Conservation (phyloP, 2,329 filamentous ascomycete species). For the Hawksworthiomyces lignivorus region DNA sequence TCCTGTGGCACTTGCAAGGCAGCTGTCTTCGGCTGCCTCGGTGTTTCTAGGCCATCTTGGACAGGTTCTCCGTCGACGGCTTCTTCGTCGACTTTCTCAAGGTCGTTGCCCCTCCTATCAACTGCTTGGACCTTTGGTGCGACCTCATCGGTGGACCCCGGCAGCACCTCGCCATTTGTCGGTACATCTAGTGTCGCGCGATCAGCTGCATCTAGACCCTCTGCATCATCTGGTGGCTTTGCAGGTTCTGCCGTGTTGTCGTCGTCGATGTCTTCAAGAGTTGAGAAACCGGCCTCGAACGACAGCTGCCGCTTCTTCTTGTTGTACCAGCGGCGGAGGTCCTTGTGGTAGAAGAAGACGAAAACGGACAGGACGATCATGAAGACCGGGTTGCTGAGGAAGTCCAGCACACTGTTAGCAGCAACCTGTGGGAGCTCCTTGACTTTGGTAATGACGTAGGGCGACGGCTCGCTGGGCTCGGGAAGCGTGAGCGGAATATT, state of each 20-base stretch:
- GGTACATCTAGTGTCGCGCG: too few relatives aligned
- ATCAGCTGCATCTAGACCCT: too few relatives aligned
- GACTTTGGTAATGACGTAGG: slow-evolving; percentile 40
- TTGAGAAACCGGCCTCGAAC: background rate
- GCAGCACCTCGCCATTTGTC: too few relatives aligned
- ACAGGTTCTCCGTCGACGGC: background rate
- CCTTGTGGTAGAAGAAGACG: slow-evolving; percentile 31
- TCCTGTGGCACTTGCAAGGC: too few relatives aligned
- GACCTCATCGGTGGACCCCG: background rate
- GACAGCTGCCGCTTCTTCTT: slow-evolving; percentile 12
- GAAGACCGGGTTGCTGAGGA: slow-evolving; percentile 48
- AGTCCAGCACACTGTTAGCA: slow-evolving; percentile 42
- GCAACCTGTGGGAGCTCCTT: slow-evolving; percentile 43
- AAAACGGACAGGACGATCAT: slow-evolving; percentile 38
- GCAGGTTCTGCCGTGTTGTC: background rate
- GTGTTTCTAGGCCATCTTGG: too few relatives aligned
- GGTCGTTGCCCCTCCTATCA: too few relatives aligned
- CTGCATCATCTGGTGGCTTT: too few relatives aligned
- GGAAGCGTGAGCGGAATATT: slow-evolving; percentile 12
- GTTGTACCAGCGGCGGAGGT: slow-evolving; percentile 16
- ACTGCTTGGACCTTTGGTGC: background rate
- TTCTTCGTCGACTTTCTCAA: background rate
- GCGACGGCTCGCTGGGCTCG: slow-evolving; percentile 26
- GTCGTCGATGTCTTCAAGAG: background rate
- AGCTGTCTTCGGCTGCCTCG: too few relatives aligned